Evolutionary conservation across 805 yeast species (phyloP).

Genomic region (Zygosaccharomyces kombuchaensis): DNA sequence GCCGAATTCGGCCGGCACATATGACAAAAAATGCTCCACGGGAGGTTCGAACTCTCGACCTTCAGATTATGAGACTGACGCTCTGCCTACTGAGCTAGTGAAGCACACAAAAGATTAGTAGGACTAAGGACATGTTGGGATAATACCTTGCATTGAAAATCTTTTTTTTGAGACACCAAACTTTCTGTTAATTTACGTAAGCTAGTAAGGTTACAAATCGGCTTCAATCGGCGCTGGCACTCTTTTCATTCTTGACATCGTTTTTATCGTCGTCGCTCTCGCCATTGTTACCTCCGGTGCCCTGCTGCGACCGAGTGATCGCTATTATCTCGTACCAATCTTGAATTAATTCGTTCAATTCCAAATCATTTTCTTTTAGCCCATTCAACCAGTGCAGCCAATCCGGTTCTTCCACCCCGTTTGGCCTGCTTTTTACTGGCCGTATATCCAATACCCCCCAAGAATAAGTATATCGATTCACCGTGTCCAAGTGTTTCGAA

Average conservation of each 20-base stretch:
- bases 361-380: constrained; percentile 1
- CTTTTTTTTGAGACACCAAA: too few species aligned
- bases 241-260: neutral
- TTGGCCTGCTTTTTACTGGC: constrained; percentile 5
- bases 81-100: constrained; percentile 43
- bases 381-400: neutral
- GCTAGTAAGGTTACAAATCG: neutral
- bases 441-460: constrained; percentile 11
- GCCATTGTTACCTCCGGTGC: neutral
- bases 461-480: constrained; percentile 15
- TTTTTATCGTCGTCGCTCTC: neutral
- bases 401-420: constrained; percentile 2
- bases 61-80: constrained; percentile 43
- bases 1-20: neutral
- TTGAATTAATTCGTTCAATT: constrained; percentile 16
- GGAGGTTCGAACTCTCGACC: constrained; percentile 42
- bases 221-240: neutral
- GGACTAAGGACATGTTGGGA: too few species aligned
- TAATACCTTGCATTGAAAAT: too few species aligned
- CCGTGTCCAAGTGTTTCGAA: constrained; percentile 7
- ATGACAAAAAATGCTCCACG: constrained; percentile 30
- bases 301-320: neutral
- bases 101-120: constrained; percentile 20
- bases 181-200: too few species aligned
- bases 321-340: constrained; percentile 21